Evolutionary conservation across 1,139 yeast species (phyloP).

Genomic region (Blastobotrys aristatus): DNA sequence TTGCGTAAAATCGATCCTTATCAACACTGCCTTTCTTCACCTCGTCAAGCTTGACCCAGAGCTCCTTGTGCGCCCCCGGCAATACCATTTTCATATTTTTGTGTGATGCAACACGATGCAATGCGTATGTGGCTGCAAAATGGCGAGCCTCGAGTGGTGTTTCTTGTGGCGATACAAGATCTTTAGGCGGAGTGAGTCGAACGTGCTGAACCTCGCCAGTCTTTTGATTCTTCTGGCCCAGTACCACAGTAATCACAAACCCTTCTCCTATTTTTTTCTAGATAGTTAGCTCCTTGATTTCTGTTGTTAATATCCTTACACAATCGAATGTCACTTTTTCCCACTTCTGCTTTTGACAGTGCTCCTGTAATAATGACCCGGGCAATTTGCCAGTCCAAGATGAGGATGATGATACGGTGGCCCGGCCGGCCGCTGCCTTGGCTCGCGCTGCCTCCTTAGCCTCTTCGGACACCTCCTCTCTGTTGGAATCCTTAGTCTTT

Average conservation of each 20-base stretch:
- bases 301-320: conserved; percentile 34
- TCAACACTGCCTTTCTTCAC: conserved; percentile 32
- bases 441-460: conserved; percentile 10
- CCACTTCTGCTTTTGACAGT: conserved; percentile 88
- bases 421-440: conserved; percentile 14
- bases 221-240: conserved; percentile 76
- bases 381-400: conserved; percentile 97
- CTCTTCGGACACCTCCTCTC: neutral
- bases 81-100: conserved; percentile 83
- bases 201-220: conserved; percentile 61
- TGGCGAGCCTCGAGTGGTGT: conserved; percentile 90
- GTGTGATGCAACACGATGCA: conserved; percentile 72
- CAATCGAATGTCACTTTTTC: conserved; percentile 74
- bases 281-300: neutral
- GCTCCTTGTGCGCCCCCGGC: conserved; percentile 72
- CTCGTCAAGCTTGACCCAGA: conserved; percentile 70
- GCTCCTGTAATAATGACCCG: conserved; percentile 77
- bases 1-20: conserved; percentile 40
- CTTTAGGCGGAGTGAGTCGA: conserved; percentile 55
- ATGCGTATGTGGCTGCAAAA: conserved; percentile 80
- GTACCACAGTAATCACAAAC: conserved; percentile 52
- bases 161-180: conserved; percentile 54
- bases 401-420: conserved; percentile 50
- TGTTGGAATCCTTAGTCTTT: too few species aligned
- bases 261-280: conserved; percentile 46